Evolutionary conservation across 192 early-diverging fungal species (phyloP).

Genomic region (Coemansia aciculifera): DNA sequence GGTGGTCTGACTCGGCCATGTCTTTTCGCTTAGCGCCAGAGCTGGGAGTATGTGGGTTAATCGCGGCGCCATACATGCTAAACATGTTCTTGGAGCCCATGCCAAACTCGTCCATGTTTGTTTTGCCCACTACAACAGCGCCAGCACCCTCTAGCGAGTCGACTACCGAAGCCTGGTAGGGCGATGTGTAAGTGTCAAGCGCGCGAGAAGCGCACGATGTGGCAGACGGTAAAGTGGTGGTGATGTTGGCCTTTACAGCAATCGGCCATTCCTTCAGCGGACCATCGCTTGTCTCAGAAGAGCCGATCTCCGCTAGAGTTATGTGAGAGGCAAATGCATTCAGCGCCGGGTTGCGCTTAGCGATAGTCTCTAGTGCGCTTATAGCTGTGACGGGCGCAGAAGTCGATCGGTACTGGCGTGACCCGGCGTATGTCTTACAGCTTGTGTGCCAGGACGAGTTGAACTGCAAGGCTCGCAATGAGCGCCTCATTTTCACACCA

Average conservation of each 20-base stretch:
- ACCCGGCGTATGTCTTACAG: background rate
- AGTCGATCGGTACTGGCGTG: background rate
- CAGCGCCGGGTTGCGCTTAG: constrained; percentile 19
- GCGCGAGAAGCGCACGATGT: constrained; percentile 79
- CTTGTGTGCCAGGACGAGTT: background rate
- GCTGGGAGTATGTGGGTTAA: constrained; percentile 20
- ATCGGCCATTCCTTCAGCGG: constrained; percentile 68
- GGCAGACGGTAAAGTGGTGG: constrained; percentile 58
- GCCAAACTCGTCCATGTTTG: constrained; percentile 97
- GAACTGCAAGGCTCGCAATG: background rate
- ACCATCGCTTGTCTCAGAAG: constrained; percentile 6
- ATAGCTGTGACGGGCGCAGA: constrained; percentile 8
- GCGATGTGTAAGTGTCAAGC: constrained; percentile 57
- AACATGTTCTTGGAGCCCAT: constrained; percentile 71
- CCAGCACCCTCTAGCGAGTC: constrained; percentile 62
- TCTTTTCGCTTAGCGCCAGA: background rate
- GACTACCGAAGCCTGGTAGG: constrained; percentile 68
- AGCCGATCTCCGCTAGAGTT: background rate
- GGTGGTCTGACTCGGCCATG: background rate
- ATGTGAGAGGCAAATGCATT: constrained; percentile 20
- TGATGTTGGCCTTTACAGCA: constrained; percentile 83
- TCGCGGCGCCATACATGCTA: constrained; percentile 38
- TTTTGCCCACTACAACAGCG: constrained; percentile 71
- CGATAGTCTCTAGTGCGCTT: constrained; percentile 17
- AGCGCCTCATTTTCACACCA: background rate